These are phyloP conservation scores for Punctularia strigosozonata DNA, from an alignment of 768 basidiomycete genomes.

Conservation along the genomic window DNA sequence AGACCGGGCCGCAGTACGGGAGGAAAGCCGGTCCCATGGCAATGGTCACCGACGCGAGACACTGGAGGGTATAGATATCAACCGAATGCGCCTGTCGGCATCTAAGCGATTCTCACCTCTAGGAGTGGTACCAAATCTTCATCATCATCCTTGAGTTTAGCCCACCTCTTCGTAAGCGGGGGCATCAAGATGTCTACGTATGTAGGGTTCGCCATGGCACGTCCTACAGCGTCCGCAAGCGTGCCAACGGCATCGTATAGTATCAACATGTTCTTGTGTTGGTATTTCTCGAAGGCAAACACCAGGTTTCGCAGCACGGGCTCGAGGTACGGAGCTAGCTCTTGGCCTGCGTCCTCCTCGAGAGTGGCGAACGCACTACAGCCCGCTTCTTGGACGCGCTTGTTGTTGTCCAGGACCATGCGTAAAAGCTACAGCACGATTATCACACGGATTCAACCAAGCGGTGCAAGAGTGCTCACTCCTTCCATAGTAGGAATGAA, in stretches of 20 bases:
- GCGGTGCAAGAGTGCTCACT: constrained; percentile 35
- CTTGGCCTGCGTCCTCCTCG: constrained; percentile 90
- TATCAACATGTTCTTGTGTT: constrained; percentile 98
- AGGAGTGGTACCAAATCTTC: constrained; percentile 89
- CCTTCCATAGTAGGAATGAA: constrained; percentile 99
- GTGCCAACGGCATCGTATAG: constrained; percentile 99
- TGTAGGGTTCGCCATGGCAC: constrained; percentile 71
- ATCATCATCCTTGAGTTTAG: constrained; percentile 83
- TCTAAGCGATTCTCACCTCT: constrained; percentile 46
- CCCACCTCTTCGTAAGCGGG: constrained; percentile 81
- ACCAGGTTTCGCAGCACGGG: constrained; percentile 92
- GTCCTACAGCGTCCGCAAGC: constrained; percentile 89
- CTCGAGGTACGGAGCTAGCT: constrained; percentile 87
- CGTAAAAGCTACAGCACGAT: constrained; percentile 61
- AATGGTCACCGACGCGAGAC: constrained; percentile 94
- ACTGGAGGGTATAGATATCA: constrained; percentile 34
- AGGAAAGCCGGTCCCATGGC: constrained; percentile 86
- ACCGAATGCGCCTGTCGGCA: not conserved
- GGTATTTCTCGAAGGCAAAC: constrained; percentile 94
- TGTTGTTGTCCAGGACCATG: constrained; percentile 97
- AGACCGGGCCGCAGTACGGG: constrained; percentile 83
- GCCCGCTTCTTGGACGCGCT: constrained; percentile 97
- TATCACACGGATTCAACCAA: constrained; percentile 1
- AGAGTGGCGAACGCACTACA: constrained; percentile 98
- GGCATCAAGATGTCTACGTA: constrained; percentile 97